Evolutionary conservation across 306 rosid genomes (phyloP), one percentile per base, ranked within the genome.

Genomic region (Astragalus glycyphyllos): DNA sequence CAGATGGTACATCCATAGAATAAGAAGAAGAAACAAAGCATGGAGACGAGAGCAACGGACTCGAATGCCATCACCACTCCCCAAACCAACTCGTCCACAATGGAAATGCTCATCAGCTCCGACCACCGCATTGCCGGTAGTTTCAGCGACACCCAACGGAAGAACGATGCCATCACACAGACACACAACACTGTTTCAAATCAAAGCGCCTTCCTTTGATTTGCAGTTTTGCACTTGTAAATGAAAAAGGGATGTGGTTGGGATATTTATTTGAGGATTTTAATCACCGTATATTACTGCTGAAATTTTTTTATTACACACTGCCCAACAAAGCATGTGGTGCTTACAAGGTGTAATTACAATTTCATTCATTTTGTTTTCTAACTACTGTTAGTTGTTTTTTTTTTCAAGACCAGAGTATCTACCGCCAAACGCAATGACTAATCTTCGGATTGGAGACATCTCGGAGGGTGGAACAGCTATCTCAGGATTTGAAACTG

Each of bases 1-100:
- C 77, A 90, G 47, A 92, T 15, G 40, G 89, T 88, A 32, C 97
- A 92, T 41, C 98, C 98, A 58, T 84, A 92, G 89, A 85, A 93
- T 47, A 90, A 50, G 59, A 90, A 90, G 90, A 93, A 93, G 85
- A 90, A 88, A 72, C 88, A 80, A 65, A 93, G 92, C 85, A 88
- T 86, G 26, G 97, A 87, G 58, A 80, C 84, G 12, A 93, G 74
- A 59, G 90, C 96, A 0, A 90, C 86, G 5, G 96, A 90, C 32
- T 93, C 98, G 13, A 88, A 78, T 5, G 97, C 98, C n/a, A 84
- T 85, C 8, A 85, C 66, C 23, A 93, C 20, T 4, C 84, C 70
- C 97, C 97, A 93, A n/a, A 90, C 17, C 42, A 90, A 60, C 11
- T 93, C 97, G 60, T 90, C 97, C 0, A 93, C 81, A 20, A 88